Base-by-base conservation (phyloP, 257 asterid genomes). In the Apocynum venetum region DNA sequence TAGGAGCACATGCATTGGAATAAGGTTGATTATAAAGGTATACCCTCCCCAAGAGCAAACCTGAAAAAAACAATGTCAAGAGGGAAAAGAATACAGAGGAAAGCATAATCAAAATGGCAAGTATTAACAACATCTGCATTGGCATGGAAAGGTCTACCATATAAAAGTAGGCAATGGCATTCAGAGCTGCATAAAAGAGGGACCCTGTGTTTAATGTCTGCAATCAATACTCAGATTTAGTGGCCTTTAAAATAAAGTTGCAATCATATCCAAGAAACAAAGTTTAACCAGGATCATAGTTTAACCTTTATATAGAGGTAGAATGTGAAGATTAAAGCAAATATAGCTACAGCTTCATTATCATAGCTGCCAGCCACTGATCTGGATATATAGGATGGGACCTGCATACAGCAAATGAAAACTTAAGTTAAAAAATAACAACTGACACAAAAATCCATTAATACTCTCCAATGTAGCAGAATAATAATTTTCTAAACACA, bases 31-130 rank as follows among this genome's bases (percentile, higher is more conserved):
- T 74, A 96, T 96, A 86, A 96, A 96, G 77, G 99, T 96, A 83
- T 96, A 96, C 66, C 99, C 99, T 90, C 99, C 98, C 99, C 99
- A 96, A 60, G 99, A 96, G 93, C 99, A 93, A 84, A 96, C 99
- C 99, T 96, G 84, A 77, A 80, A 64, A 46, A 44, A 35, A 0
- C 31, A 71, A 75, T 46, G 66, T 59, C 31, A 53, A 25, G 9
- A 69, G 67, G 67, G 44, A 72, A 72, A 20, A 17, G 46, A 60
- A 36, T 36, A 48, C 14, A 4, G 12, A 2, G 47, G 53, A 35
- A 49, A 67, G 40, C 69, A 78, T 38, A 43, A 40, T 63, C 7
- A n/a, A 19, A 75, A 71, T 64, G 4, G 20, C 13, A 47, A n/a
- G 41, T 35, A 75, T 52, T 36, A 57, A 78, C 8, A 75, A 49